Conservation (phyloP, 352 stramenopile genomes). For the Globisporangium lucens region DNA sequence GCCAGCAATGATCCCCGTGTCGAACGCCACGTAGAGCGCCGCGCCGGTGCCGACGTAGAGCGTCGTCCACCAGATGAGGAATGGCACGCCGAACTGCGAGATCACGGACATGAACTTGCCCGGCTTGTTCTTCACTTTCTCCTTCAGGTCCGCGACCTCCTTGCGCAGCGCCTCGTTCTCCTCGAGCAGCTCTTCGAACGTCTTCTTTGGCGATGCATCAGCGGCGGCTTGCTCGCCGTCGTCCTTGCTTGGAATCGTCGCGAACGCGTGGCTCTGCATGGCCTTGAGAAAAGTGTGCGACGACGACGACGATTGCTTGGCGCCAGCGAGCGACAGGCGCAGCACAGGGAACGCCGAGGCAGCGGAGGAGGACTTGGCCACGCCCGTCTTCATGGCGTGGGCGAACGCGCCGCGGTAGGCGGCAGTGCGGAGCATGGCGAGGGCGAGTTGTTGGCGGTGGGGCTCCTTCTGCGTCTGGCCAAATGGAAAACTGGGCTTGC, state of each 20-base stretch:
- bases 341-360: conserved; percentile 12
- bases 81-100: conserved; percentile 84
- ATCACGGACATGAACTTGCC: conserved; percentile 75
- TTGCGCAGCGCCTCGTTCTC: conserved; percentile 76
- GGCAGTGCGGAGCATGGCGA: conserved; percentile 14
- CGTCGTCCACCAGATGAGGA: conserved; percentile 79
- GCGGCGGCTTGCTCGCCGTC: conserved; percentile 20
- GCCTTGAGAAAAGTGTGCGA: conserved; percentile 21
- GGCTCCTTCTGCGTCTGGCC: neutral
- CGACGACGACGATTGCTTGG: conserved; percentile 4
- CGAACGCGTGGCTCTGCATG: conserved; percentile 49
- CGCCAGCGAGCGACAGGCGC: conserved; percentile 12
- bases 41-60: conserved; percentile 71
- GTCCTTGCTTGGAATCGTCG: conserved; percentile 37
- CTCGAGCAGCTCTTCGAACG: conserved; percentile 68
- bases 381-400: conserved; percentile 4
- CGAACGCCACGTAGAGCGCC: conserved; percentile 77
- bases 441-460: neutral
- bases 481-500: neutral
- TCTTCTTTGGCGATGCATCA: conserved; percentile 27
- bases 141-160: conserved; percentile 57
- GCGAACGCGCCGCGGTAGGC: conserved; percentile 13
- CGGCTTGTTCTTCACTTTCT: conserved; percentile 61
- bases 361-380: neutral
- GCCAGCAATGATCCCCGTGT: conserved; percentile 63